A percentile compares a stretch with the other conserved stretches of the same genome.
Evolutionary conservation across 2,329 filamentous ascomycete genomes (phyloP).

Genomic region (Colletotrichum sp.): DNA sequence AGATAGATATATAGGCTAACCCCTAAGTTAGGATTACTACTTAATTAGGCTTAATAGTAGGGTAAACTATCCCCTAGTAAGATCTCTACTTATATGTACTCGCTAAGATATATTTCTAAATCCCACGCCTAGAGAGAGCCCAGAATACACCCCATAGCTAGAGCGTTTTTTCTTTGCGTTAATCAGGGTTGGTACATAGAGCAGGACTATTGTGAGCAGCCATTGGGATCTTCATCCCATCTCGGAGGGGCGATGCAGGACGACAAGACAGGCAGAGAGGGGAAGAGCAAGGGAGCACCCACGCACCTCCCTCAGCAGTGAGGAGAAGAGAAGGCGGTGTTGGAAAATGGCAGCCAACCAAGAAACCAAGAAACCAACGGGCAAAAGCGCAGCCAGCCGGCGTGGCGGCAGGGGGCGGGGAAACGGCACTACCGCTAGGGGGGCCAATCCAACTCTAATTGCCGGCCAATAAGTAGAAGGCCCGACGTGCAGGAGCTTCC

Average conservation of each 20-base stretch:
- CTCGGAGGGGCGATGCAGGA: background rate
- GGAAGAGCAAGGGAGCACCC: background rate
- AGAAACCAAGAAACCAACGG: background rate
- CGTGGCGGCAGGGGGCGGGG: constrained; percentile 3
- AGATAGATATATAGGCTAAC: no score
- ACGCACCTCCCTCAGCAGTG: background rate
- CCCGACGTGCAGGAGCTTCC: background rate
- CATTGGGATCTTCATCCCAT: background rate
- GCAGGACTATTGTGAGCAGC: background rate
- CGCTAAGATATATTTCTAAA: no score
- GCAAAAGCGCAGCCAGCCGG: background rate
- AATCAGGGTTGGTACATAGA: background rate
- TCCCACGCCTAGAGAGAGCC: no score
- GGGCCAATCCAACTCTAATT: background rate
- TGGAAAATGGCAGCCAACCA: background rate
- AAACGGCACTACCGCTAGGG: background rate
- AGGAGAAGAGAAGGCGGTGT: background rate
- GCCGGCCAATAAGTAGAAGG: background rate
- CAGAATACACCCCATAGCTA: no score
- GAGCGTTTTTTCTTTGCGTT: no score
- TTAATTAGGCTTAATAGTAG: no score
- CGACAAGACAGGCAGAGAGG: background rate
- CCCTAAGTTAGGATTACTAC: no score
- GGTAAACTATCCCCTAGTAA: no score
- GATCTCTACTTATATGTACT: no score